Evolutionary conservation across 306 rosid genomes (phyloP), one percentile per base, ranked within the genome.

Genomic region (Pyrus betulifolia): DNA sequence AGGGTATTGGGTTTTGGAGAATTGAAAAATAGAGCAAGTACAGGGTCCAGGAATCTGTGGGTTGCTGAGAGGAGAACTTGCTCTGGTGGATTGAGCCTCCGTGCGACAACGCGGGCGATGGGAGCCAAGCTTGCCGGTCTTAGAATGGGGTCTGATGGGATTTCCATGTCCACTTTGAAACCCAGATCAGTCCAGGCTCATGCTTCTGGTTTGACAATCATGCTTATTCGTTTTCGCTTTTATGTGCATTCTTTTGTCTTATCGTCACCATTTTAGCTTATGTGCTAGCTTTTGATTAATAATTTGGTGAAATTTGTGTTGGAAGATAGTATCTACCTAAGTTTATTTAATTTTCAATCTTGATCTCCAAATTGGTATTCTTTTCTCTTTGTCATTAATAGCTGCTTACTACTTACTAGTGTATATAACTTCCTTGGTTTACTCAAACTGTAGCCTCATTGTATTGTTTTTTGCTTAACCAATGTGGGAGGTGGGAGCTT

Each of bases 141-240:
- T 67, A 85, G 88, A 75, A 60, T 28, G n/a, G 87, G 78, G 51
- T 70, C 83, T 70, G 82, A 77, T 73, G 81, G 84, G 85, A 75
- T 87, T 84, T 81, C 87, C 78, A 82, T 91, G 57, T 78, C 91
- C 14, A 79, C 84, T 0, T 82, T 83, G 58, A 93, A 86, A 75
- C 66, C 85, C 74, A 87, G 89, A 86, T 83, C 91, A 62, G 49
- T 82, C 83, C 85, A 79, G 82, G 85, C 87, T 69, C 90, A 80
- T 31, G 85, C 97, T 84, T 82, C 96, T 55, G 97, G 98, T 91
- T 70, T 81, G 86, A 80, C 65, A 58, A 61, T 46, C 25, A 19
- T 77, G 51, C 8, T 69, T 65, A 33, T 78, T 80, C 18, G 7
- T 64, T 55, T 73, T 49, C 55, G 21, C 55, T 49, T 49, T 49